Conservation (phyloP, 495 filamentous ascomycete genomes). For the Bacidia rubella region DNA sequence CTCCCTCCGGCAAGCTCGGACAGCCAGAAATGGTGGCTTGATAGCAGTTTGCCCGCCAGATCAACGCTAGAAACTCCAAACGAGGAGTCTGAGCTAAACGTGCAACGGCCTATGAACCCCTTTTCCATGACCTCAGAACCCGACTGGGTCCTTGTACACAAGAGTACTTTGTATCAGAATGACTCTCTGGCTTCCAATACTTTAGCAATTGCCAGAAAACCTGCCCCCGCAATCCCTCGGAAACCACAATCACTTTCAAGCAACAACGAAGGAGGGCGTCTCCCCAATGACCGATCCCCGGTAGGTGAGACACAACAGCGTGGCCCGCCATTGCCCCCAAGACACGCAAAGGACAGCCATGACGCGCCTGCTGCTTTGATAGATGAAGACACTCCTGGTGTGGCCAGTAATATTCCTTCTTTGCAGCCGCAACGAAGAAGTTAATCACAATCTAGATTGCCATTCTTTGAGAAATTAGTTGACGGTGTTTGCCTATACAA, state of each 20-base stretch:
- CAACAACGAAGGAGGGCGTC: background rate
- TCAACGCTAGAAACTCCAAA: conserved; percentile 54
- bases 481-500: too few species aligned
- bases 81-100: conserved; percentile 49
- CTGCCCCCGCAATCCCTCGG: background rate
- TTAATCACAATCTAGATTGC: too few species aligned
- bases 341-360: background rate
- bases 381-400: background rate
- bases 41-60: conserved; percentile 64
- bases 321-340: background rate
- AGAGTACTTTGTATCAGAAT: background rate
- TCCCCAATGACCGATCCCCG: background rate
- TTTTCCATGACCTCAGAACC: conserved; percentile 53
- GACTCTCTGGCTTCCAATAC: background rate
- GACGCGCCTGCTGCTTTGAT: background rate
- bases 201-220: background rate
- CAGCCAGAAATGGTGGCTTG: conserved; percentile 85
- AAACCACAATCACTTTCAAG: background rate
- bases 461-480: too few species aligned
- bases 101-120: conserved; percentile 65
- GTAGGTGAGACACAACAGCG: background rate
- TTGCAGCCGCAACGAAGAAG: background rate
- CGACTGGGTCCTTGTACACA: conserved; percentile 44
- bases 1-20: conserved; percentile 86
- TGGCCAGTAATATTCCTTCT: background rate